Evolutionary conservation across 176 grass and related monocot genomes (phyloP).

Genomic region (Avena sativa): DNA sequence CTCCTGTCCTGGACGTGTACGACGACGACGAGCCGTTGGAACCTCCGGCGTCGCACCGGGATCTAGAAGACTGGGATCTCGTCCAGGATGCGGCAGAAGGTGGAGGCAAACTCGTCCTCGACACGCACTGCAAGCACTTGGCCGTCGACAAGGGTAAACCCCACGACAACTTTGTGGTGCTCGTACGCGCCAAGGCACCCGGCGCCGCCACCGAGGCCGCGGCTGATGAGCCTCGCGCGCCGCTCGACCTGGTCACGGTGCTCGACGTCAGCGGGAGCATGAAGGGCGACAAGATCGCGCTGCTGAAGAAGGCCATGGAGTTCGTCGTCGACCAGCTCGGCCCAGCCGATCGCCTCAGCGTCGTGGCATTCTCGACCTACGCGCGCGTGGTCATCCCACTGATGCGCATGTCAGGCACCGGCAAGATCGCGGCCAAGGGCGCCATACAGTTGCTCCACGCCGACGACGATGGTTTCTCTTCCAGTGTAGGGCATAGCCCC

Average conservation of each 20-base stretch:
- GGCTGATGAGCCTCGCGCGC: constrained; percentile 17
- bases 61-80: not conserved
- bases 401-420: constrained; percentile 49
- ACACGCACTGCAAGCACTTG: constrained; percentile 43
- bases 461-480: no score
- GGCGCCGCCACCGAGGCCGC: not conserved
- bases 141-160: constrained; percentile 18
- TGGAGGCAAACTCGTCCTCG: constrained; percentile 30
- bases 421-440: constrained; percentile 47
- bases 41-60: not conserved
- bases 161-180: constrained; percentile 43
- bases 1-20: not conserved
- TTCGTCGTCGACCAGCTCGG: constrained; percentile 86
- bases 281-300: constrained; percentile 47
- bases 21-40: constrained; percentile 30
- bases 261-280: constrained; percentile 64
- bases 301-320: constrained; percentile 83
- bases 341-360: constrained; percentile 65
- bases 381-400: constrained; percentile 48
- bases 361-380: constrained; percentile 71
- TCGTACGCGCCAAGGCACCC: constrained; percentile 46
- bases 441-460: constrained; percentile 63
- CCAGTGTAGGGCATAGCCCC: no score
- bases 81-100: not conserved
- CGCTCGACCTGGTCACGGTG: constrained; percentile 56